Evolutionary conservation across 2,329 filamentous ascomycete genomes (phyloP).

Genomic region (Leptoxyphium fumago): DNA sequence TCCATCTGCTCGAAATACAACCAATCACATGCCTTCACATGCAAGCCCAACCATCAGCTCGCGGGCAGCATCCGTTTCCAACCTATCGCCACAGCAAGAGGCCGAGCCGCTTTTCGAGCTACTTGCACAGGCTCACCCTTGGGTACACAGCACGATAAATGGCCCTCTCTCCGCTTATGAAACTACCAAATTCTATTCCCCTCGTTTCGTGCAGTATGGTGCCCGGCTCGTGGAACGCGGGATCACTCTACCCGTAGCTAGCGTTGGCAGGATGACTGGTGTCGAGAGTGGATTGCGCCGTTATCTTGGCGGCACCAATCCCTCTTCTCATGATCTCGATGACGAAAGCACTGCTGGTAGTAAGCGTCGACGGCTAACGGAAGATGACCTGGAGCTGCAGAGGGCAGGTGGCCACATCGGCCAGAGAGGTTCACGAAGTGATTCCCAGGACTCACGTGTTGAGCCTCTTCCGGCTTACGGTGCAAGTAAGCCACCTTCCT

Average conservation of each 20-base stretch:
- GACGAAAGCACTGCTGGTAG: slow-evolving; percentile 20
- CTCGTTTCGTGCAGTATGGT: slow-evolving; percentile 69
- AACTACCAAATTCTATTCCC: slow-evolving; percentile 78
- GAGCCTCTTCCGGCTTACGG: slow-evolving; percentile 78
- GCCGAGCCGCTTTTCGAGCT: slow-evolving; percentile 74
- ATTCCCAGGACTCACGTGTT: slow-evolving; percentile 50
- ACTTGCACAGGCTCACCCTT: slow-evolving; percentile 74
- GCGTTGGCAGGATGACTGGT: slow-evolving; percentile 69
- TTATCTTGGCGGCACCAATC: slow-evolving; percentile 50
- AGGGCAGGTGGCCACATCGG: slow-evolving; percentile 13
- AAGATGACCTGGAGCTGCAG: slow-evolving; percentile 35
- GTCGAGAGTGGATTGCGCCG: slow-evolving; percentile 77
- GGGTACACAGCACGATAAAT: slow-evolving; percentile 72
- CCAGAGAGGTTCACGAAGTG: slow-evolving; percentile 29
- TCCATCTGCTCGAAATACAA: slow-evolving; percentile 20
- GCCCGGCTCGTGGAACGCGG: slow-evolving; percentile 85
- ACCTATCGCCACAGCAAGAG: slow-evolving; percentile 26
- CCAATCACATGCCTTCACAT: slow-evolving; percentile 11
- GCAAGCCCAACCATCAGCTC: slow-evolving; percentile 14
- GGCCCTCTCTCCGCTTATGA: slow-evolving; percentile 75
- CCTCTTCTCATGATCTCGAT: slow-evolving; percentile 38
- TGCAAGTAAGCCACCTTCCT: slow-evolving; percentile 40
- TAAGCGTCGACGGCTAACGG: slow-evolving; percentile 31
- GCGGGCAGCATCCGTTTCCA: slow-evolving; percentile 13
- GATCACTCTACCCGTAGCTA: slow-evolving; percentile 65